A percentile compares a stretch with the other conserved stretches of the same genome.
Conservation (phyloP, 306 rosid genomes). For the Herpetospermum pedunculosum region DNA sequence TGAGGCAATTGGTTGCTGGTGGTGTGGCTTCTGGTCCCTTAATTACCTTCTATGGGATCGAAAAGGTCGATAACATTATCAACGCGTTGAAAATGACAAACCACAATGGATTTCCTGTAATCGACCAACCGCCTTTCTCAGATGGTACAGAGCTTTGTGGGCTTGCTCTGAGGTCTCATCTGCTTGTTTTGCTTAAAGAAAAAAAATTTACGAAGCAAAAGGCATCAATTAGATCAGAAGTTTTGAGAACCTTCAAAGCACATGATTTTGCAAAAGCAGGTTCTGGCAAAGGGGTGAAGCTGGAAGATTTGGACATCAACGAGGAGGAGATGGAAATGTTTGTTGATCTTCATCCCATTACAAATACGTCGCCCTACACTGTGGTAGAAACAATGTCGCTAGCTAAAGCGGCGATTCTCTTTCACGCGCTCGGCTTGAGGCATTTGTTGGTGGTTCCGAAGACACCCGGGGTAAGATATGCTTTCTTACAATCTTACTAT, state of each 20-base stretch:
- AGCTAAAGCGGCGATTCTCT: slow-evolving; percentile 59
- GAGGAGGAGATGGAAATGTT: slow-evolving; percentile 66
- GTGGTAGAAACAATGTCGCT: slow-evolving; percentile 65
- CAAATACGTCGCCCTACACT: slow-evolving; percentile 51
- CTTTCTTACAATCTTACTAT: background rate
- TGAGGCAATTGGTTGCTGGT: slow-evolving; percentile 51
- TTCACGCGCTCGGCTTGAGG: slow-evolving; percentile 60
- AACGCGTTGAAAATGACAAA: slow-evolving; percentile 32
- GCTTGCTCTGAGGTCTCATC: slow-evolving; percentile 72
- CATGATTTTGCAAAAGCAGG: slow-evolving; percentile 77
- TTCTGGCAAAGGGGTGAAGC: slow-evolving; percentile 64
- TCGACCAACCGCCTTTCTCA: slow-evolving; percentile 74
- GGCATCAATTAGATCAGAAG: slow-evolving; percentile 13
- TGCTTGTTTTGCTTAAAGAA: slow-evolving; percentile 65
- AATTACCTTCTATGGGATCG: slow-evolving; percentile 48
- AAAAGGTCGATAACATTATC: slow-evolving; percentile 52
- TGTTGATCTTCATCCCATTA: slow-evolving; percentile 61
- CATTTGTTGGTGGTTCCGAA: slow-evolving; percentile 61
- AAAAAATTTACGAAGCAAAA: slow-evolving; percentile 42
- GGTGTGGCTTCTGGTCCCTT: slow-evolving; percentile 72
- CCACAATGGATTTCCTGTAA: slow-evolving; percentile 89
- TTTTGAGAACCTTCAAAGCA: slow-evolving; percentile 27
- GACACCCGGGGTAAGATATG: slow-evolving; percentile 47
- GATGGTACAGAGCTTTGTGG: slow-evolving; percentile 65
- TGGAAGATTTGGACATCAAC: slow-evolving; percentile 51